A percentile compares a stretch with the other conserved stretches of the same genome.
phyloP scores from a whole-genome alignment of 2,329 filamentous ascomycete species.

The Diaporthe sp. region DNA sequence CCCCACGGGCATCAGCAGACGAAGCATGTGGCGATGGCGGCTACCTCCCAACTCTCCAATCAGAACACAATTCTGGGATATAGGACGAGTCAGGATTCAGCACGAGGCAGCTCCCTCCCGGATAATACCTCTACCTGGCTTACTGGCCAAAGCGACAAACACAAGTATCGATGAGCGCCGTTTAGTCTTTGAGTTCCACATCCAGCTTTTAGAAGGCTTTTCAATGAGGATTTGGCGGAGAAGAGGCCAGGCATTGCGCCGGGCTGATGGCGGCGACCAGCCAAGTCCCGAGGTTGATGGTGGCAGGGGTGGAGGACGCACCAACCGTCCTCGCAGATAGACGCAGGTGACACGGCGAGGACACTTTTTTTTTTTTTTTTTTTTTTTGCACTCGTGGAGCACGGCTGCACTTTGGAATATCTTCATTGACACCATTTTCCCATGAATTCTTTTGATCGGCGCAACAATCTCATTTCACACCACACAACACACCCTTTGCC shows the following conservation, averaged over 20 bases:
- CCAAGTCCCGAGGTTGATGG: background rate
- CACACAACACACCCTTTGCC: background rate
- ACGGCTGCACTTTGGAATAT: background rate
- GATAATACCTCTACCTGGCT: background rate
- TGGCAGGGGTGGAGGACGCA: background rate
- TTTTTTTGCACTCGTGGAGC: background rate
- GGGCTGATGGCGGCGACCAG: background rate
- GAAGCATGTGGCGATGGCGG: background rate
- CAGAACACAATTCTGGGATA: background rate
- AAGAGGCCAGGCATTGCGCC: background rate
- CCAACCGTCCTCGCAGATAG: background rate
- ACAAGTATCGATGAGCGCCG: background rate
- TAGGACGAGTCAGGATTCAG: background rate
- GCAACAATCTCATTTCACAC: background rate
- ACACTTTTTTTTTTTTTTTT: too few species aligned
- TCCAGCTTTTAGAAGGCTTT: background rate
- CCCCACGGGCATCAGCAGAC: background rate
- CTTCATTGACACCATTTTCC: background rate
- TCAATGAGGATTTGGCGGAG: background rate
- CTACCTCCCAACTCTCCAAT: background rate
- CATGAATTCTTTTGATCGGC: background rate
- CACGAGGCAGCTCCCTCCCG: background rate
- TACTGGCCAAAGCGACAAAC: background rate
- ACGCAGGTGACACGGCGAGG: background rate
- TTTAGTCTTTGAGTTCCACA: background rate